phyloP scores from a whole-genome alignment of 75 land plant species.

The Cryptomeria japonica region DNA sequence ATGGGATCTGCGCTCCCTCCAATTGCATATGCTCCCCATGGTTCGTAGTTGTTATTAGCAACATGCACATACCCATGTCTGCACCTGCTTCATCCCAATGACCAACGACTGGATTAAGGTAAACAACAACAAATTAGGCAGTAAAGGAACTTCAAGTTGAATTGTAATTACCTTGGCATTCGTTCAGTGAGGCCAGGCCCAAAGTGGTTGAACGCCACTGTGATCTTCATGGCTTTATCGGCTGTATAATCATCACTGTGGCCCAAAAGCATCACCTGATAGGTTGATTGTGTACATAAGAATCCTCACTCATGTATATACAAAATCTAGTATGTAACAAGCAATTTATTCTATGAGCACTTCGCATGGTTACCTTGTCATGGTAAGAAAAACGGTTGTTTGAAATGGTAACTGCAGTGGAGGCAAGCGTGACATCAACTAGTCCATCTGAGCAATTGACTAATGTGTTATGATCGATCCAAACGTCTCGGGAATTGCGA shows the following conservation, averaged over 20 bases:
- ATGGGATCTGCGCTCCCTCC: too few relatives aligned
- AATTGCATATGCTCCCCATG: too few relatives aligned
- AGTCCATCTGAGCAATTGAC: conserved; percentile 22
- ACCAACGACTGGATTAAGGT: too few relatives aligned
- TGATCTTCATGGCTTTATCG: conserved; percentile 67
- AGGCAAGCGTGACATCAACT: conserved; percentile 25
- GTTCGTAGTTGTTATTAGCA: too few relatives aligned
- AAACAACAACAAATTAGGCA: not conserved
- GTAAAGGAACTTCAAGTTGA: too few relatives aligned
- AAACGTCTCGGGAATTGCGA: conserved; percentile 1
- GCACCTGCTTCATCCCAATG: too few relatives aligned
- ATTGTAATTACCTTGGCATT: conserved; percentile 72
- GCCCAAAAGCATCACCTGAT: conserved; percentile 68
- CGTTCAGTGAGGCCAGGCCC: conserved; percentile 58
- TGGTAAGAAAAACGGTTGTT: conserved; percentile 29
- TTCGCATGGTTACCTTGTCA: conserved; percentile 25
- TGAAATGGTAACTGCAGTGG: conserved; percentile 27
- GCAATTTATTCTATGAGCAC: not conserved
- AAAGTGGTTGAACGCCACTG: conserved; percentile 72
- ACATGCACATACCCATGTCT: too few relatives aligned
- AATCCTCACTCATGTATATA: not conserved
- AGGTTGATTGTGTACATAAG: not conserved
- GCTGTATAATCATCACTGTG: conserved; percentile 41
- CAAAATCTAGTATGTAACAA: not conserved
- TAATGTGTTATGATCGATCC: conserved; percentile 34